Conservation (phyloP, 176 grass and related monocot species). For the Canna indica region DNA sequence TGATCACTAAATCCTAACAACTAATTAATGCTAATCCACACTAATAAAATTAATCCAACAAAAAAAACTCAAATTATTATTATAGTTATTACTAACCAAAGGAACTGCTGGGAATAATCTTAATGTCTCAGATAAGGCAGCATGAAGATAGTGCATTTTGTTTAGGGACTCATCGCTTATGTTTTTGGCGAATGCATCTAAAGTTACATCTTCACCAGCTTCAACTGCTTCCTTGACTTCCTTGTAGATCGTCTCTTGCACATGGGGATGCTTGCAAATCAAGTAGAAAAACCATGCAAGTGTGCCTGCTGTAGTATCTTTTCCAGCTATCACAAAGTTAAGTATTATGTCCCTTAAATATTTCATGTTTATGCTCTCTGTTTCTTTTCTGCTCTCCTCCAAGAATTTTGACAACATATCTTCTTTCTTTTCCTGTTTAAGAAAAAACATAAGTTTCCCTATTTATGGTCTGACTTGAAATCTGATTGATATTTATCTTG, state of each 20-base stretch:
- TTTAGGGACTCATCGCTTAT: constrained; percentile 49
- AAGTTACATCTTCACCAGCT: not conserved
- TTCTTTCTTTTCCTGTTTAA: constrained; percentile 3
- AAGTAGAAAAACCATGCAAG: constrained; percentile 63
- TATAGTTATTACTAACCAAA: constrained; percentile 17
- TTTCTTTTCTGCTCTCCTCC: not conserved
- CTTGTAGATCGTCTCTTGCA: constrained; percentile 35
- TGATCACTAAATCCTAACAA: too few relatives aligned
- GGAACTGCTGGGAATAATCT: constrained; percentile 51
- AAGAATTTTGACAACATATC: constrained; percentile 50
- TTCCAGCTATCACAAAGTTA: constrained; percentile 52
- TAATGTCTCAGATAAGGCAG: constrained; percentile 47
- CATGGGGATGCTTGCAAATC: constrained; percentile 44
- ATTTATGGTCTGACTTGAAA: too few relatives aligned
- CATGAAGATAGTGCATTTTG: constrained; percentile 65
- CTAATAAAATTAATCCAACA: too few relatives aligned
- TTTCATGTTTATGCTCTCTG: constrained; percentile 30
- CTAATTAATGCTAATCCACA: too few relatives aligned
- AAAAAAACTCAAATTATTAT: too few relatives aligned
- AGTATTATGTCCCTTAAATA: constrained; percentile 57
- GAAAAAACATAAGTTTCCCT: not conserved
- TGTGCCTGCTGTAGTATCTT: constrained; percentile 41
- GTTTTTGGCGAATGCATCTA: constrained; percentile 29
- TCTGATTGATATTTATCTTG: too few relatives aligned
- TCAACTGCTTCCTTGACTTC: constrained; percentile 24